phyloP scores from a whole-genome alignment of 1,139 yeast species.

The Casaregolazyma suthepensis region DNA sequence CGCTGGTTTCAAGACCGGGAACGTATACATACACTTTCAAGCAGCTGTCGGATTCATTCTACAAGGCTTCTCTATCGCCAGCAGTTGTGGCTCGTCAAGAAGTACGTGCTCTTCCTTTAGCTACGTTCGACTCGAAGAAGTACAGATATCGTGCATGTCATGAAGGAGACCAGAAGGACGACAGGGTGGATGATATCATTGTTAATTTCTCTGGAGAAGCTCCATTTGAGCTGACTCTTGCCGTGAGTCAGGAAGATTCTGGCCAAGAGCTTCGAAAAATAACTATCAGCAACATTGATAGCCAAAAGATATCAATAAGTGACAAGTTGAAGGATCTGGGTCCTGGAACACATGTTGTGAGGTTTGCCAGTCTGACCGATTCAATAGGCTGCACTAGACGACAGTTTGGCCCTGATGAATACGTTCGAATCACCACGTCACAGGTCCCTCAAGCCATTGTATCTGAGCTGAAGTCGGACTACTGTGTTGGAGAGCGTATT shows the following conservation, averaged over 20 bases:
- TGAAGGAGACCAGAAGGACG: constrained; percentile 22
- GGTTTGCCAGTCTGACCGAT: constrained; percentile 55
- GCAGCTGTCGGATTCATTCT: constrained; percentile 61
- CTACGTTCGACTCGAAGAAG: constrained; percentile 44
- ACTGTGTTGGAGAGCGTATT: constrained; percentile 91
- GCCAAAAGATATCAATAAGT: constrained; percentile 32
- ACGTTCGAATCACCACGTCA: constrained; percentile 51
- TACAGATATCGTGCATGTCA: constrained; percentile 51
- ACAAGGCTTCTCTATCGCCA: constrained; percentile 37
- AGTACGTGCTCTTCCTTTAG: constrained; percentile 57
- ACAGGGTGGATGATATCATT: constrained; percentile 46
- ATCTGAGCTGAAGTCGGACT: constrained; percentile 40
- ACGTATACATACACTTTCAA: constrained; percentile 54
- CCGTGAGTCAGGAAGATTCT: constrained; percentile 48
- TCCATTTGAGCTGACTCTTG: constrained; percentile 57
- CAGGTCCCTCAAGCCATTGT: constrained; percentile 66
- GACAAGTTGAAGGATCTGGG: constrained; percentile 41
- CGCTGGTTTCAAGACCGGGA: constrained; percentile 43
- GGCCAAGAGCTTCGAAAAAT: constrained; percentile 40
- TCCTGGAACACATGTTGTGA: constrained; percentile 52
- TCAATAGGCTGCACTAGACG: constrained; percentile 59
- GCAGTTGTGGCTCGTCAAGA: constrained; percentile 49
- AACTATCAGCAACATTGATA: constrained; percentile 33
- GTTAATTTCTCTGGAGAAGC: constrained; percentile 51
- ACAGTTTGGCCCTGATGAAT: constrained; percentile 30